Conservation (phyloP, 2,329 filamentous ascomycete genomes). For the Ophiognomonia clavigignenti-juglandacearum region DNA sequence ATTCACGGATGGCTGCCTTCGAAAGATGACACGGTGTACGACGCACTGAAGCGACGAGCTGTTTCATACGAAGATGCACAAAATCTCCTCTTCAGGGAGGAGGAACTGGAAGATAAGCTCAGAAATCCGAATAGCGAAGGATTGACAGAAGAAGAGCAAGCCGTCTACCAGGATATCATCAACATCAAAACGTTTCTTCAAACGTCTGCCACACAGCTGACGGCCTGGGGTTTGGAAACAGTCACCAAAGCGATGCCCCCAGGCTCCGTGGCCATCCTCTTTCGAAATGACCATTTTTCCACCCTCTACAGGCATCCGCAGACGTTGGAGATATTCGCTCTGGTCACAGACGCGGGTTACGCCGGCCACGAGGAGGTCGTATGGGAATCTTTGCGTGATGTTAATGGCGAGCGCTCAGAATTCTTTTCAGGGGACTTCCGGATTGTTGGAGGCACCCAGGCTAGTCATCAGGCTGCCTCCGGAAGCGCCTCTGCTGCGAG, state of each 20-base stretch:
- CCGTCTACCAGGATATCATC: constrained; percentile 75
- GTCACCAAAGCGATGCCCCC: constrained; percentile 67
- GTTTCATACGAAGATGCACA: constrained; percentile 89
- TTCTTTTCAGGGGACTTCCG: constrained; percentile 90
- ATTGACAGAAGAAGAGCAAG: constrained; percentile 68
- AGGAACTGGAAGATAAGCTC: constrained; percentile 81
- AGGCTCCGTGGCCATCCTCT: constrained; percentile 83
- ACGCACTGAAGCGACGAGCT: constrained; percentile 68
- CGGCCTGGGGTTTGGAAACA: constrained; percentile 71
- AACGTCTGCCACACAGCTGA: constrained; percentile 80
- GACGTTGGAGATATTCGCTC: constrained; percentile 67
- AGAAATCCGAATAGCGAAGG: constrained; percentile 45
- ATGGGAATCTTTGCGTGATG: constrained; percentile 89
- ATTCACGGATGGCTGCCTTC: constrained; percentile 90
- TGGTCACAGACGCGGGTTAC: constrained; percentile 93
- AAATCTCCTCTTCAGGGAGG: constrained; percentile 80
- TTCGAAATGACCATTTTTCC: constrained; percentile 96
- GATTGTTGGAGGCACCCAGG: constrained; percentile 60
- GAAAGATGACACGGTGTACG: constrained; percentile 60
- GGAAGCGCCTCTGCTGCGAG: constrained; percentile 4
- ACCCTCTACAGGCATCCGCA: constrained; percentile 86
- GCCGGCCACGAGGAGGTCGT: constrained; percentile 84
- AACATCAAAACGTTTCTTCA: constrained; percentile 80
- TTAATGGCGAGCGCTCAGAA: constrained; percentile 76
- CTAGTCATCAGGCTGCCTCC: constrained; percentile 14